Evolutionary conservation across 2,329 filamentous ascomycete species (phyloP).

Genomic region (Colletotrichum simmondsii): DNA sequence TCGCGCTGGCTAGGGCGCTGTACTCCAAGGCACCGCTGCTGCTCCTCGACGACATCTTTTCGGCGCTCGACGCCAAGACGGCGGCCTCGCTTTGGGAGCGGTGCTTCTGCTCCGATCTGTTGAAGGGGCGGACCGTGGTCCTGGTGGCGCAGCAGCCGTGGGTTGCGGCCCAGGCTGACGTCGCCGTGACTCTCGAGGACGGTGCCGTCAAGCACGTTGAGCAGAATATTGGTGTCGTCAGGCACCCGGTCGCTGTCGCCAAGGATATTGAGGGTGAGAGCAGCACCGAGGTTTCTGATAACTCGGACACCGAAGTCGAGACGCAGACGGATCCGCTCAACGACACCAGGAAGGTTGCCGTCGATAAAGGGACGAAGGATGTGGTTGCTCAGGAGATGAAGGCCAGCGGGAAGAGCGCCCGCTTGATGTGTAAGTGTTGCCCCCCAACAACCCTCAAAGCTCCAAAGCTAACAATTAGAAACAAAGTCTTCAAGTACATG

Average conservation of each 20-base stretch:
- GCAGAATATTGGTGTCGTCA: constrained; percentile 56
- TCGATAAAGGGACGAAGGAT: constrained; percentile 51
- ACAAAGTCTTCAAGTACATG: constrained; percentile 61
- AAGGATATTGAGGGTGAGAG: constrained; percentile 49
- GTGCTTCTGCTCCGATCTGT: constrained; percentile 66
- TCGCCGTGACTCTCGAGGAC: constrained; percentile 57
- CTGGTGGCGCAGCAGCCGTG: constrained; percentile 68
- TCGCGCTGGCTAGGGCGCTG: constrained; percentile 66
- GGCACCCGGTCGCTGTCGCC: constrained; percentile 56
- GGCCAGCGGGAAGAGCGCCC: constrained; percentile 55
- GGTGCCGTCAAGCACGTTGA: constrained; percentile 54
- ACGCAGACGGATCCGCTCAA: constrained; percentile 43
- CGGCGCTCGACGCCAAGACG: constrained; percentile 69
- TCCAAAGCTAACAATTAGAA: constrained; percentile 30
- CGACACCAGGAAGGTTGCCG: constrained; percentile 45
- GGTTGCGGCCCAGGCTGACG: constrained; percentile 62
- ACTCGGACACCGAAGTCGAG: constrained; percentile 42
- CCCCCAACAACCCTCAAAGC: background rate
- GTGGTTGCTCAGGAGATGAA: constrained; percentile 60
- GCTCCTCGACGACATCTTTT: constrained; percentile 69
- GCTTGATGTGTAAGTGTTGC: constrained; percentile 53
- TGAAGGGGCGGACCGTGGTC: constrained; percentile 64
- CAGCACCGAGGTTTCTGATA: constrained; percentile 39
- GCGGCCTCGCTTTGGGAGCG: constrained; percentile 65
- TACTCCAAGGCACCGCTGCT: constrained; percentile 67